A percentile compares a stretch with the other conserved stretches of the same genome.
Evolutionary conservation across 1,139 yeast genomes (phyloP).

Genomic region (Kurtzmaniella quercitrusa): DNA sequence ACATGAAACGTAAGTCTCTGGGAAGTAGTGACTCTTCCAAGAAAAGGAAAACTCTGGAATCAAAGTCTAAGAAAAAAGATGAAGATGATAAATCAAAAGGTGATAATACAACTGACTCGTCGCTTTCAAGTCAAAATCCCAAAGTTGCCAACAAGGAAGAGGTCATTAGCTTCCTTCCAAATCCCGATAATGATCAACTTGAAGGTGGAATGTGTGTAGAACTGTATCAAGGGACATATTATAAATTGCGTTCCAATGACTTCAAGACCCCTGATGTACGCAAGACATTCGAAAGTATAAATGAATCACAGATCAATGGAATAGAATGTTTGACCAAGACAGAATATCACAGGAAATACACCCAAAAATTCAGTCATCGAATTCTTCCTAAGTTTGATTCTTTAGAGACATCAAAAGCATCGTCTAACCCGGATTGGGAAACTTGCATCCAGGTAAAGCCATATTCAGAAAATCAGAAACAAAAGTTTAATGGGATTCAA

Average conservation of each 20-base stretch:
- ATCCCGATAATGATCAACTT: slow-evolving; percentile 34
- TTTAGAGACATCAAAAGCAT: slow-evolving; percentile 11
- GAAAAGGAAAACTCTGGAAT: slow-evolving; percentile 16
- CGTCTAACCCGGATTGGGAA: slow-evolving; percentile 14
- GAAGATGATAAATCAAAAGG: background rate
- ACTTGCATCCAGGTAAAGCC: slow-evolving; percentile 37
- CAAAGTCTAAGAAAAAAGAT: slow-evolving; percentile 10
- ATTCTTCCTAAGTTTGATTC: slow-evolving; percentile 22
- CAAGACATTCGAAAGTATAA: slow-evolving; percentile 16
- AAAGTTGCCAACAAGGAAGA: background rate
- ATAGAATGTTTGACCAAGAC: slow-evolving; percentile 21
- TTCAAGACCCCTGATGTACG: slow-evolving; percentile 39
- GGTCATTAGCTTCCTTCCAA: slow-evolving; percentile 16
- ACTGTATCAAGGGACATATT: slow-evolving; percentile 48
- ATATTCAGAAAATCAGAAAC: slow-evolving; percentile 52
- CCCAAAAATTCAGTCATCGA: slow-evolving; percentile 27
- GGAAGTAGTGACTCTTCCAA: slow-evolving; percentile 22
- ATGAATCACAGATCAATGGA: slow-evolving; percentile 5
- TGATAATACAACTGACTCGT: background rate
- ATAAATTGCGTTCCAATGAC: slow-evolving; percentile 43
- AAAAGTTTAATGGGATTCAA: slow-evolving; percentile 69
- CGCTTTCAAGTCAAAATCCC: background rate
- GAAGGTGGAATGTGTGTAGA: slow-evolving; percentile 44
- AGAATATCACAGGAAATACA: slow-evolving; percentile 19
- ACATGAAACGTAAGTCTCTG: slow-evolving; percentile 27